Evolutionary conservation across 2,329 filamentous ascomycete genomes (phyloP), one percentile per base, ranked within the genome.

Genomic region (Sporothrix protearum): DNA sequence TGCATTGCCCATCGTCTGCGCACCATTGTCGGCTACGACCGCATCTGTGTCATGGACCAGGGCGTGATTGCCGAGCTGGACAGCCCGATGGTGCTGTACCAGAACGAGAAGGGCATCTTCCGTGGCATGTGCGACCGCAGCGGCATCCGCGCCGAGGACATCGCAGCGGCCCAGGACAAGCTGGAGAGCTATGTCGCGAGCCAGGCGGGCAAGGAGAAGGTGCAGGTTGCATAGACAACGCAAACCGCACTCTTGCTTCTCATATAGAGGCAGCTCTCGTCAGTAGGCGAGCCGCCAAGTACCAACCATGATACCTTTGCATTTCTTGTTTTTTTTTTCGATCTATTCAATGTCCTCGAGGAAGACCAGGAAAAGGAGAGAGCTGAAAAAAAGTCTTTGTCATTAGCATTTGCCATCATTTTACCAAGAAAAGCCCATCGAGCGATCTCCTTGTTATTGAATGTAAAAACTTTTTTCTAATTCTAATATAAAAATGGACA

Each of bases 1-100:
- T 97, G 94, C 81, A 97, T 98, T 79, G 95, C 95, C 6, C 95
- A 98, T 81, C 87, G 95, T 5, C 84, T 98, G 77, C 91, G 93
- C 78, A 98, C 96, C 0, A 97, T 99, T 74, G 91, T 98, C 74
- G 89, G 90, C 36, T 98, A 98, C 80, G 95, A 99, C 80, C 89
- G 95, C 63, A 97, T 99, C 78, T 95, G 94, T 77, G 96, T 99
- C 76, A 97, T 99, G 94, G 95, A 98, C 77, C 86, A 90, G 59
- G 96, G 96, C 0, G 82, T 83, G 19, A 97, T 99, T 77, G 93
- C 92, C 0, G 94, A 98, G 85, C 84, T 98, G 74, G 96, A 92
- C 77, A 86, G 87, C 16, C 96, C 96, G 1, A 78, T 91, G 55
- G 85, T 83, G 57, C 82, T 99, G 73, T 98, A 91, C 85, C 86